Evolutionary conservation across 495 filamentous ascomycete genomes (phyloP).

Genomic region (Tuber borchii): DNA sequence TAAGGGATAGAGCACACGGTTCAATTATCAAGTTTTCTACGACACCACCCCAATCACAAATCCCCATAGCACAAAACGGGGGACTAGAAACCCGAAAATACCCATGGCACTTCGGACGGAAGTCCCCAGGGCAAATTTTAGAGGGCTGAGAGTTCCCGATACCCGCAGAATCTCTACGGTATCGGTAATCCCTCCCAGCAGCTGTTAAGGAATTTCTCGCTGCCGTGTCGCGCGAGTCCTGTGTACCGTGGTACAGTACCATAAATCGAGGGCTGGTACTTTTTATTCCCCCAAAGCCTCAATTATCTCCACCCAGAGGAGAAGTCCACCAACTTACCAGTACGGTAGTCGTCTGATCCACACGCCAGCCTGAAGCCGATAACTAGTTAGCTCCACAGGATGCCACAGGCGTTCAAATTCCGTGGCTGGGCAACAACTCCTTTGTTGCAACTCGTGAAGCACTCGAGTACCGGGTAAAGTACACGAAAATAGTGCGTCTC

Average conservation of each 20-base stretch:
- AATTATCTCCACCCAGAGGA: not conserved
- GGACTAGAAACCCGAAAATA: not conserved
- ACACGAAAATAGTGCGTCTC: not conserved
- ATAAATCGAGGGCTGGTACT: not conserved
- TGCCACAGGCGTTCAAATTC: not conserved
- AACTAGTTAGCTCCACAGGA: not conserved
- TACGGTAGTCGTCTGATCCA: not conserved
- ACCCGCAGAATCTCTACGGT: not conserved
- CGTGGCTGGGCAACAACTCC: not conserved
- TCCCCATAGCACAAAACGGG: not conserved
- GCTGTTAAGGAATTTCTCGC: too few relatives aligned
- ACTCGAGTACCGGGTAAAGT: too few relatives aligned
- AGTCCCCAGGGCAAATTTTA: not conserved
- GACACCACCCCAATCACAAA: not conserved
- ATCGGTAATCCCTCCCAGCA: not conserved
- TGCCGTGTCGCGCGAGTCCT: not conserved
- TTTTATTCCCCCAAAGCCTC: not conserved
- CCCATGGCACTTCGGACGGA: not conserved
- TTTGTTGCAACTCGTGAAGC: not conserved
- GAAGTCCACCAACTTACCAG: not conserved
- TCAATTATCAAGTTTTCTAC: too few relatives aligned
- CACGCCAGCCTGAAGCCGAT: not conserved
- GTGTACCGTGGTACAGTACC: not conserved
- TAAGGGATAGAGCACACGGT: too few relatives aligned
- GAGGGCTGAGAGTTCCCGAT: not conserved